Conservation (phyloP, 2,329 filamentous ascomycete genomes). For the Chaetomium sp. region DNA sequence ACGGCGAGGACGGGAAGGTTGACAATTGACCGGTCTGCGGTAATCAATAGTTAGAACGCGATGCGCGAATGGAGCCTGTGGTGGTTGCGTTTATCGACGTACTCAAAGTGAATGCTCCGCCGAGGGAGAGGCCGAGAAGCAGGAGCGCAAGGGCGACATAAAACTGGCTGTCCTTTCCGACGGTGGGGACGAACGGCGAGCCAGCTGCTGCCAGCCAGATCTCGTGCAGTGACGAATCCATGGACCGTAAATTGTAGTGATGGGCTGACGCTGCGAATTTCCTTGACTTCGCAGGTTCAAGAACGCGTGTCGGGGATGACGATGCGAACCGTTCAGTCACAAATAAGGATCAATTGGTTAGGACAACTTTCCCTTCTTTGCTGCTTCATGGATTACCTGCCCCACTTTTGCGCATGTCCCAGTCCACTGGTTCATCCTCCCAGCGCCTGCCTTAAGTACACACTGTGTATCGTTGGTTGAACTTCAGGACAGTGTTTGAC, state of each 20-base stretch:
- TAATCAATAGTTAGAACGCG: conserved; percentile 14
- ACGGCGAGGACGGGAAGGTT: conserved; percentile 73
- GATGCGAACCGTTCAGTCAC: background rate
- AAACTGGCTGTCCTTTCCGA: conserved; percentile 82
- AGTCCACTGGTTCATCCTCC: too few relatives aligned
- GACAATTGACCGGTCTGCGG: conserved; percentile 68
- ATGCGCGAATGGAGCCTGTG: background rate
- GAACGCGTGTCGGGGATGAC: conserved; percentile 4
- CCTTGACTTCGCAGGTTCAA: background rate
- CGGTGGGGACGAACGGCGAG: conserved; percentile 72
- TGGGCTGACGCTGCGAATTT: background rate
- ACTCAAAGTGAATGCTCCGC: conserved; percentile 83
- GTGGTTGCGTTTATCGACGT: conserved; percentile 28
- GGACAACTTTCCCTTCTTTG: conserved; percentile 11
- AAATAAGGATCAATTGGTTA: conserved; percentile 3
- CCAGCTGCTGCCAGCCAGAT: conserved; percentile 89
- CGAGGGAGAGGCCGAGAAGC: conserved; percentile 63
- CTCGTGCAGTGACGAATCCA: conserved; percentile 77
- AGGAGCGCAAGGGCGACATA: conserved; percentile 71
- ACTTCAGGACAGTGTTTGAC: too few relatives aligned
- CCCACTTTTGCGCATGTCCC: too few relatives aligned
- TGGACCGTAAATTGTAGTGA: conserved; percentile 35
- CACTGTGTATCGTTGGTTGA: too few relatives aligned
- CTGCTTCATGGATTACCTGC: background rate
- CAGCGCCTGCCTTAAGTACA: too few relatives aligned